Conservation (phyloP, 2,329 filamentous ascomycete species). For the Verticillium dahliae region DNA sequence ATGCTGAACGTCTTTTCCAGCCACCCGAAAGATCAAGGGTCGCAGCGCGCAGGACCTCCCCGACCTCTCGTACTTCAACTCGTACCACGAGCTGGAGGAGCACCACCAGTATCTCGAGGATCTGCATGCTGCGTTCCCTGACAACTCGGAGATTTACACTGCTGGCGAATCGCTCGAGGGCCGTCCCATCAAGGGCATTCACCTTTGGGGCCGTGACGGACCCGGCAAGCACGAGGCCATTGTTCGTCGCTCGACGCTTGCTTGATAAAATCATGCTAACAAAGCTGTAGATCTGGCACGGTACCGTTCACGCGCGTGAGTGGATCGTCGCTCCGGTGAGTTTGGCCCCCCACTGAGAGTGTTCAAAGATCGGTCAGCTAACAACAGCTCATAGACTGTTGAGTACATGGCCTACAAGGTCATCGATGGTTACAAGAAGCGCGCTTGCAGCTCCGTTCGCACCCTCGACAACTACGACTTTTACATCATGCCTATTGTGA, state of each 20-base stretch:
- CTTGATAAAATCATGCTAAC: not conserved
- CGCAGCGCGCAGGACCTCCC: slow-evolving; percentile 15
- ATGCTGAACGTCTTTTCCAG: not conserved
- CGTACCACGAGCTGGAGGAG: slow-evolving; percentile 37
- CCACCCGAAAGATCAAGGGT: not conserved
- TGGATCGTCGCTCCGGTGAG: slow-evolving; percentile 32
- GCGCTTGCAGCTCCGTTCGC: slow-evolving; percentile 24
- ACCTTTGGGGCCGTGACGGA: slow-evolving; percentile 36
- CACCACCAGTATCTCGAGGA: slow-evolving; percentile 33
- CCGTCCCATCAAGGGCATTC: slow-evolving; percentile 48
- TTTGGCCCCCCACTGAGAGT: not conserved
- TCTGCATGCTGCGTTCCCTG: slow-evolving; percentile 27
- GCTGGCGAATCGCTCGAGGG: slow-evolving; percentile 33
- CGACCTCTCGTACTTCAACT: slow-evolving; percentile 38
- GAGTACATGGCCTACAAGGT: slow-evolving; percentile 40
- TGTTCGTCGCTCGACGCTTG: slow-evolving; percentile 1
- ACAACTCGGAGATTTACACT: slow-evolving; percentile 33
- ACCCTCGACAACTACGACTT: slow-evolving; percentile 51
- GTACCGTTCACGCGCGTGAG: slow-evolving; percentile 46
- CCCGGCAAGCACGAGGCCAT: slow-evolving; percentile 34
- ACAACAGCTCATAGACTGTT: slow-evolving; percentile 19
- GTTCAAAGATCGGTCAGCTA: not conserved
- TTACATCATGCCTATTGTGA: slow-evolving; percentile 49
- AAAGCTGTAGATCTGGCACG: slow-evolving; percentile 31
- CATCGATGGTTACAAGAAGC: slow-evolving; percentile 31